Evolutionary conservation across 163 green algal genomes (phyloP), one percentile per base, ranked within the genome.

Genomic region (Smithsoniella earleae): DNA sequence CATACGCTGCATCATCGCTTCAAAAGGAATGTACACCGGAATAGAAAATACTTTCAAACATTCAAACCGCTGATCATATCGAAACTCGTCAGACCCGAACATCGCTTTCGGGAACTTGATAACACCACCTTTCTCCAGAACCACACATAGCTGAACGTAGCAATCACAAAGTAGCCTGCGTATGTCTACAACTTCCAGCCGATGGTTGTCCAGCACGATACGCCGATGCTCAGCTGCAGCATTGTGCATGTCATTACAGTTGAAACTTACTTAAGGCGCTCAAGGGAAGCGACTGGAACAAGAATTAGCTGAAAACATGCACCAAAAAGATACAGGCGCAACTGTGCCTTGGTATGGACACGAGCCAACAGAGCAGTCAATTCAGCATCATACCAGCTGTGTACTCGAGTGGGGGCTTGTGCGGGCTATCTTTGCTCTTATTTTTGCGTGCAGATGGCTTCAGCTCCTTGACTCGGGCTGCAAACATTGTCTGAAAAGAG

Each of bases 111-210:
- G n/a, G 27, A 43, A 3, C 25, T 69, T 69, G 27, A 69, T 36
- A 3, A 69, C 25, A n/a, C 58, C 25, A 16, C 22, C 34, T 13
- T 69, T 69, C 25, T n/a, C 58, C 5, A 69, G 27, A 38, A 31
- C 58, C 40, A 34, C 25, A 13, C 58, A 69, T 13, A 69, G 58
- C 58, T 69, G 58, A 30, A 69, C 34, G 25, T 69, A 69, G 22
- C 30, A 30, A 43, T 30, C n/a, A 31, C 58, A 69, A 30, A 69
- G 16, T 5, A 69, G 27, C 27, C 58, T 30, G 18, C 31, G 31
- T 10, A 31, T 36, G 18, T 69, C 58, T 16, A 34, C 25, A 13
- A 34, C 58, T 13, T 18, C 58, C 8, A 69, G 10, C 18, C 43
- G 43, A 34, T 69, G 58, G 31, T 33, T 30, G 30, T 69, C 58